These are phyloP conservation scores for Haplosporangium sp. DNA, from an alignment of 371 early-diverging fungal species.

Conservation along the genomic window DNA sequence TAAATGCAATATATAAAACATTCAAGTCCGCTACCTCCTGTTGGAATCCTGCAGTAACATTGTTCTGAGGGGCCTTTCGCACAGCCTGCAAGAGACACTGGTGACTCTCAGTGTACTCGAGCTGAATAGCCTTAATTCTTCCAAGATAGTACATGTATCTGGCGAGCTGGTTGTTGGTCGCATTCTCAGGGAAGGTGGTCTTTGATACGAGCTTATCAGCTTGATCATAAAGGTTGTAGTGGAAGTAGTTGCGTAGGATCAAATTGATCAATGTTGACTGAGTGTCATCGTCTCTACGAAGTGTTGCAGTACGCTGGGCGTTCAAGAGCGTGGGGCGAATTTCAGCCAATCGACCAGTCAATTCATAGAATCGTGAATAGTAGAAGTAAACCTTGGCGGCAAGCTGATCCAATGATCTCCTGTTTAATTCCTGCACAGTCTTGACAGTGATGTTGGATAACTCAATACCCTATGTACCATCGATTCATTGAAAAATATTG, in stretches of 20 bases:
- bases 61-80: conserved; percentile 93
- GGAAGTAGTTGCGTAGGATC: conserved; percentile 90
- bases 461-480: conserved; percentile 69
- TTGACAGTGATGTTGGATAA: conserved; percentile 75
- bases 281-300: conserved; percentile 88
- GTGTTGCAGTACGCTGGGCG: conserved; percentile 90
- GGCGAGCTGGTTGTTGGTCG: conserved; percentile 93
- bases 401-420: conserved; percentile 91
- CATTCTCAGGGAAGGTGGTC: conserved; percentile 90
- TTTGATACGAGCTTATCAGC: conserved; percentile 96
- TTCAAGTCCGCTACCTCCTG: conserved; percentile 73
- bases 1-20: too few relatives aligned
- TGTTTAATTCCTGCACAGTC: conserved; percentile 75
- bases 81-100: conserved; percentile 91
- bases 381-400: conserved; percentile 94
- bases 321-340: conserved; percentile 85
- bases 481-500: not conserved
- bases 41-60: conserved; percentile 92
- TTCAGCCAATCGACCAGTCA: conserved; percentile 75
- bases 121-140: conserved; percentile 94
- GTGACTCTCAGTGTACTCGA: conserved; percentile 94
- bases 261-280: conserved; percentile 93
- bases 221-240: conserved; percentile 94
- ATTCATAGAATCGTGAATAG: conserved; percentile 89
- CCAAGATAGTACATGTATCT: conserved; percentile 95